These are phyloP conservation scores for Macrotyloma uniflorum DNA, from an alignment of 306 rosid genomes.

Conservation along the genomic window DNA sequence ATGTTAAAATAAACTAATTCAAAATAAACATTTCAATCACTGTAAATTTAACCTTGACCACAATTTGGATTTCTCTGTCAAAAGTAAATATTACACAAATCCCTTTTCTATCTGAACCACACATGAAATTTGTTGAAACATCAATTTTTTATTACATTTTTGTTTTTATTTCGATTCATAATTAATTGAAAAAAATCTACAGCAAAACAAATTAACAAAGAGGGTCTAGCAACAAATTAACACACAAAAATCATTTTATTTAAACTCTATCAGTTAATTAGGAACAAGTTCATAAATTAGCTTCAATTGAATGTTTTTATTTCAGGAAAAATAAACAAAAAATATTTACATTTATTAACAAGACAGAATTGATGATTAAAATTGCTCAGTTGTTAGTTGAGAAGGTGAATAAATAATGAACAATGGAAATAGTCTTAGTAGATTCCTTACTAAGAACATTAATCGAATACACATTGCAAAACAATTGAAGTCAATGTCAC, in stretches of 20 bases:
- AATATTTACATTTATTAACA: not conserved
- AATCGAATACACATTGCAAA: not conserved
- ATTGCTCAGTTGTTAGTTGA: not conserved
- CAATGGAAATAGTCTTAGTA: not conserved
- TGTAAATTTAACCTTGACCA: not conserved
- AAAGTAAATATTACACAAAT: not conserved
- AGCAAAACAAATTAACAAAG: too few species aligned
- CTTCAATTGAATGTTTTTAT: not conserved
- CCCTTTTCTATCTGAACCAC: too few species aligned
- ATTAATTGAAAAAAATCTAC: not conserved
- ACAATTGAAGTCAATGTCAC: not conserved
- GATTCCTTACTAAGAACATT: constrained; percentile 2
- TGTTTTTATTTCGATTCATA: not conserved
- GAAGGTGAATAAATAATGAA: constrained; percentile 2
- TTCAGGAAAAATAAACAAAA: not conserved
- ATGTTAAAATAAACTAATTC: too few species aligned
- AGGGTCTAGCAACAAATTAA: too few species aligned
- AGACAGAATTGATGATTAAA: not conserved
- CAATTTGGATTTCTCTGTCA: not conserved
- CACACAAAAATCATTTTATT: too few species aligned
- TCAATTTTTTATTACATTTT: not conserved
- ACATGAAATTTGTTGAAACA: not conserved
- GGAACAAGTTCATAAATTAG: not conserved
- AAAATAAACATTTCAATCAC: too few species aligned
- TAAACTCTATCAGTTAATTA: not conserved